Base-by-base conservation (phyloP, 2,329 filamentous ascomycete genomes). In the Fusarium tupiense region DNA sequence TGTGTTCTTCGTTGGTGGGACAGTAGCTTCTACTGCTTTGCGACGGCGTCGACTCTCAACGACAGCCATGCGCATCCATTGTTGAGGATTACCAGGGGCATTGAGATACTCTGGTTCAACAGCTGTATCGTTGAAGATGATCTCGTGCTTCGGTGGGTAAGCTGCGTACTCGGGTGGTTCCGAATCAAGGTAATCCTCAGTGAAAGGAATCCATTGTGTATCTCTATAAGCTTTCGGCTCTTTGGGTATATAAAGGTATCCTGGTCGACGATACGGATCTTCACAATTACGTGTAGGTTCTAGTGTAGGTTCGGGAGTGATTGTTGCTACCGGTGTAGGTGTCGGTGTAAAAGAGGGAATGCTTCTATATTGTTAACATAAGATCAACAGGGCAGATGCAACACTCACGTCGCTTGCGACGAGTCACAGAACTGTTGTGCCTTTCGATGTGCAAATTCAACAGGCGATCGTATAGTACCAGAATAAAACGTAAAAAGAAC, bases 101-200 rank as follows among this genome's bases (percentile, higher is more conserved):
- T 75, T 58, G 2, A 75, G 69, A 6, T 63, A 73, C 12, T 71
- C 69, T 11, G 62, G 35, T 6, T 73, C 72, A 14, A 73, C 80
- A 4, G 85, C 80, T 0, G 91, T 92, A 29, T 92, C 92, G 75
- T 94, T 94, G 12, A 91, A 92, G 81, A 94, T 93, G 24, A 94
- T 90, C 2, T 89, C 83, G 7, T 71, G 59, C 9, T 52, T 54
- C 0, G 75, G 68, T 33, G 84, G 81, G 8, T 83, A 71, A 13
- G 81, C 76, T 10, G 92, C 80, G 3, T 84, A 77, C 9, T 84
- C 76, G 0, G 87, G 88, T 1, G 84, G 80, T 4, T 85, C 80
- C 8, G 92, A 90, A 68, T 94, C 92, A 1, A 89, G 86, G 71
- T 93, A 95, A 5, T 65, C 69, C 13, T 71, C 47, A 1, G 66